Base-by-base conservation (phyloP, 441 rosid genomes). In the Gossypium davidsonii region DNA sequence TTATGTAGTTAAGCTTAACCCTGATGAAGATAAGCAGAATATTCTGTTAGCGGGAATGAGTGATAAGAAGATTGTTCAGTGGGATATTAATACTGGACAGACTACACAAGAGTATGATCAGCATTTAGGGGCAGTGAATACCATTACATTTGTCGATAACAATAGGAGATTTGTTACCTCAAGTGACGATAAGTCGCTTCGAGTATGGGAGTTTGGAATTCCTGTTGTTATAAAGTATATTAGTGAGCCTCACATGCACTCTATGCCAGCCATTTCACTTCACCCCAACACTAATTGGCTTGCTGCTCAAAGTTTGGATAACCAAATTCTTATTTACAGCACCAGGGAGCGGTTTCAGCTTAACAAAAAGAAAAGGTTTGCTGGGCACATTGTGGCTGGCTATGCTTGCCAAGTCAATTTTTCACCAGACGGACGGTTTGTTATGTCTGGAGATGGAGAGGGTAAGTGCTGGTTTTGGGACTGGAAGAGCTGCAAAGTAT, bases 391-490 rank as follows among this genome's bases (percentile, higher is more conserved):
- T 77, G 96, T 81, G 7, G 98, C 97, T 6, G 97, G 99, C 42
- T 95, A 93, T 78, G 99, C 98, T 15, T 95, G 98, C 78, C 99
- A 91, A 81, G 99, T 95, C 39, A 95, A 93, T 82, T 95, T 93
- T 86, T 95, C 98, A 2, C 98, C 98, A 1, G 99, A 95, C 81
- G 99, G 99, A 15, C 84, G 97, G 76, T 95, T 95, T 89, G 98
- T 95, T 6, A 90, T 95, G 97, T 95, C 99, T 1, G 98, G 98
- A 81, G 99, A 92, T 84, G 98, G 97, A 65, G 99, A 93, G 77
- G 97, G 98, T 69, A 89, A 82, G 83, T 93, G 97, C 86, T 95
- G 97, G 98, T 95, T 95, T 84, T 96, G 98, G 97, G 97, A 93
- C 77, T 93, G 99, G 98, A 96, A 96, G 93, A 93, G 94, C 70